phyloP scores from a whole-genome alignment of 106 monocot genomes.

The Acanthochlamys bracteata region DNA sequence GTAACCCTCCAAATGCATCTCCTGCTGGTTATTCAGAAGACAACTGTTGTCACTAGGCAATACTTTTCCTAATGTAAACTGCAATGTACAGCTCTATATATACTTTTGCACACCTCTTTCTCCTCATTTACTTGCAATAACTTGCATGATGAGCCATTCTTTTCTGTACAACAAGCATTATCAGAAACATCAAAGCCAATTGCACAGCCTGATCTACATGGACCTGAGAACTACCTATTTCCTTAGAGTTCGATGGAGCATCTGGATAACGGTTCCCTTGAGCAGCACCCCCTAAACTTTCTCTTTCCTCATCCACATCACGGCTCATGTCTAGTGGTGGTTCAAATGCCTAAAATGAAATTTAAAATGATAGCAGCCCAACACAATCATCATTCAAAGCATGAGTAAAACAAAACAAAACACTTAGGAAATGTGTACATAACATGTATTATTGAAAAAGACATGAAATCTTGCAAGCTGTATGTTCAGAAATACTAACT shows the following conservation, averaged over 20 bases:
- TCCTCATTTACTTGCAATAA: conserved; percentile 11
- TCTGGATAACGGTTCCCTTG: conserved; percentile 18
- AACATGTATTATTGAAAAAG: too few relatives aligned
- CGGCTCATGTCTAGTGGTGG: conserved; percentile 86
- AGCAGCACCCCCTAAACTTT: conserved; percentile 10
- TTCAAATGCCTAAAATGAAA: conserved; percentile 75
- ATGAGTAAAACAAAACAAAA: too few relatives aligned
- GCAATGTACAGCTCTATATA: neutral
- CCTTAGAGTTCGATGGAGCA: conserved; percentile 9
- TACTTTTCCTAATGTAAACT: too few relatives aligned
- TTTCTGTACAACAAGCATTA: neutral
- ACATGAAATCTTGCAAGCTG: too few relatives aligned
- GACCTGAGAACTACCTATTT: conserved; percentile 11
- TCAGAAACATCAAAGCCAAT: conserved; percentile 5
- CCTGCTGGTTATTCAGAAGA: conserved; percentile 38
- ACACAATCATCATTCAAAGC: neutral
- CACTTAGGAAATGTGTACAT: too few relatives aligned
- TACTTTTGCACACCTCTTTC: conserved; percentile 19
- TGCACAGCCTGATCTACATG: conserved; percentile 8
- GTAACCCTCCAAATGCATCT: conserved; percentile 20
- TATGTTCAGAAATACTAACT: too few relatives aligned
- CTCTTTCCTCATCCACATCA: conserved; percentile 43
- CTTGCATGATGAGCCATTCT: neutral
- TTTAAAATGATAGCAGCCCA: neutral
- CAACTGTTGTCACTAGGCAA: too few relatives aligned